Evolutionary conservation across 129 eudicot species (phyloP).

Genomic region (Calendula officinalis): DNA sequence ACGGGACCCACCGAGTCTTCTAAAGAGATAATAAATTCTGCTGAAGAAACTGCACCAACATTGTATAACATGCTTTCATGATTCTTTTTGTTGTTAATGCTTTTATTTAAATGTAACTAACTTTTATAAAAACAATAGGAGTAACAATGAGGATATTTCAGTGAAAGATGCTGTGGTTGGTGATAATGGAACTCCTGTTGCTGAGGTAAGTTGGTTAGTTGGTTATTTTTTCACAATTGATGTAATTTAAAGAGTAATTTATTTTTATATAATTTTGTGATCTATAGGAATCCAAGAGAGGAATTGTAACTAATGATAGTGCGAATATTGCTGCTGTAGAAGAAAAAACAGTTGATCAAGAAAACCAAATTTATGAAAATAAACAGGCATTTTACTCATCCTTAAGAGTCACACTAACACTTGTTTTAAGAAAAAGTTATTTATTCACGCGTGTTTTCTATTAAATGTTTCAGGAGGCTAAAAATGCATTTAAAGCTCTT

Average conservation of each 20-base stretch:
- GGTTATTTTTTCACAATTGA: slow-evolving; percentile 1
- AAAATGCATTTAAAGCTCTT: slow-evolving; percentile 71
- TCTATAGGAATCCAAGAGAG: slow-evolving; percentile 48
- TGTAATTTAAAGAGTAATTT: slow-evolving; percentile 3
- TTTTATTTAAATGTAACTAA: not conserved
- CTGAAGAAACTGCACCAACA: slow-evolving; percentile 40
- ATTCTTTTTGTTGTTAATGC: not conserved
- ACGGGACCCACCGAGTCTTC: slow-evolving; percentile 38
- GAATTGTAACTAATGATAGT: slow-evolving; percentile 30
- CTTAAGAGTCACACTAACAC: not conserved
- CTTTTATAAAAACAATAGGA: slow-evolving; percentile 40
- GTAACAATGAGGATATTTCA: slow-evolving; percentile 29
- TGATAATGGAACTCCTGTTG: slow-evolving; percentile 36
- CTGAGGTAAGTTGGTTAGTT: slow-evolving; percentile 46
- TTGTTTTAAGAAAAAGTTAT: not conserved
- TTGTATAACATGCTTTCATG: slow-evolving; percentile 32
- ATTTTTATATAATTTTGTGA: slow-evolving; percentile 11
- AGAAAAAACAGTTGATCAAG: slow-evolving; percentile 60
- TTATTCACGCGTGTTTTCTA: slow-evolving; percentile 8
- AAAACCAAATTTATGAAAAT: slow-evolving; percentile 51
- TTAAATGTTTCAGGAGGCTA: slow-evolving; percentile 61
- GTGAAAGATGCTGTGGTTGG: slow-evolving; percentile 43
- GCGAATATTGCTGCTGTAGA: slow-evolving; percentile 40
- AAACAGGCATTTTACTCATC: slow-evolving; percentile 53
- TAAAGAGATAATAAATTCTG: slow-evolving; percentile 34